A percentile compares a stretch with the other conserved stretches of the same genome.
phyloP scores from a whole-genome alignment of 306 rosid species.

The Acacia melanoxylon region DNA sequence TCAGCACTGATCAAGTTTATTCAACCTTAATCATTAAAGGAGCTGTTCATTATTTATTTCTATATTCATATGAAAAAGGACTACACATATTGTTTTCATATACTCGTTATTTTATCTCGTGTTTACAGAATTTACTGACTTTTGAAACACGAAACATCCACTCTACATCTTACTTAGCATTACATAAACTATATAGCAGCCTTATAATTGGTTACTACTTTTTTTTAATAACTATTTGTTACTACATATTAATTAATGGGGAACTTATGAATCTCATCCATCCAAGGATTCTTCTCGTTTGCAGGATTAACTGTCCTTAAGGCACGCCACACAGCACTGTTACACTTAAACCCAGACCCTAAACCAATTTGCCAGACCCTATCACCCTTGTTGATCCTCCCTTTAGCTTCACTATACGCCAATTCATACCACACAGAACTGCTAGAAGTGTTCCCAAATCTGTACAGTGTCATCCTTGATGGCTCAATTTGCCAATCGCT shows the following conservation, averaged over 20 bases:
- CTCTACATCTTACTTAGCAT: no score
- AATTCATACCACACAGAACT: constrained; percentile 87
- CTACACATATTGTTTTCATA: no score
- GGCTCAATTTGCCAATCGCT: constrained; percentile 85
- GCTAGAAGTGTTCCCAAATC: constrained; percentile 85
- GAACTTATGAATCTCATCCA: constrained; percentile 78
- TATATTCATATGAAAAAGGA: no score
- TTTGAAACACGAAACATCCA: no score
- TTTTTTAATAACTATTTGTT: no score
- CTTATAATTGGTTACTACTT: no score
- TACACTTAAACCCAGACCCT: constrained; percentile 88
- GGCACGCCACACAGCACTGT: constrained; percentile 86
- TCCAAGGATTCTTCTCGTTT: constrained; percentile 85
- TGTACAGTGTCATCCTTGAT: constrained; percentile 72
- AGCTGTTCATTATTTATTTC: no score
- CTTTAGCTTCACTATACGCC: constrained; percentile 80
- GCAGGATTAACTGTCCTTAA: constrained; percentile 67
- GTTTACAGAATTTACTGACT: no score
- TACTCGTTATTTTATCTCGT: no score
- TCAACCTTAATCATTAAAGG: no score
- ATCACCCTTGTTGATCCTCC: constrained; percentile 72
- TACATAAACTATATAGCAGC: no score
- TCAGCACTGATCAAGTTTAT: no score
- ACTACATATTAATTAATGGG: constrained; percentile 38
- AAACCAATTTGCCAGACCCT: constrained; percentile 87